These are phyloP conservation scores for Mycena galopus DNA, from an alignment of 768 basidiomycete species.

Conservation along the genomic window DNA sequence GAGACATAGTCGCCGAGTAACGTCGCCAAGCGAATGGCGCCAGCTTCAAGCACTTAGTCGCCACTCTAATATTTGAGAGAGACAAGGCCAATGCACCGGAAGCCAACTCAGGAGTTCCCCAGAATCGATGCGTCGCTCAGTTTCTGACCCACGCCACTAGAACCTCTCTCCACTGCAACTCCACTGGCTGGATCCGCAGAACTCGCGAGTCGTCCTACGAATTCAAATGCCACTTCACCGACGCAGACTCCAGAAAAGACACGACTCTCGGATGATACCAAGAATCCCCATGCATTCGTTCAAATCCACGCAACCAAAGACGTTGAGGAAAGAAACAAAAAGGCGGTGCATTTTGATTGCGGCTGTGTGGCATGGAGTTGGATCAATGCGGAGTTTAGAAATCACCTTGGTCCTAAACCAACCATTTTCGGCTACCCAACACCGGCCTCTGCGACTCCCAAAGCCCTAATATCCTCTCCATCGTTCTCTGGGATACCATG, in stretches of 20 bases:
- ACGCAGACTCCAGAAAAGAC: no score
- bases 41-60: not conserved
- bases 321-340: not conserved
- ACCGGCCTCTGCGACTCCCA: conserved; percentile 9
- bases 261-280: no score
- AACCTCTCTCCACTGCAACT: no score
- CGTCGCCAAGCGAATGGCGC: no score
- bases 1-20: not conserved
- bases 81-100: no score
- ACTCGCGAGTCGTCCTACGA: no score
- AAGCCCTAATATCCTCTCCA: not conserved
- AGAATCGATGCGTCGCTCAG: no score
- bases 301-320: not conserved
- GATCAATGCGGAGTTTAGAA: conserved; percentile 18
- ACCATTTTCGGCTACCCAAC: conserved; percentile 16
- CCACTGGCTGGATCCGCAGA: no score
- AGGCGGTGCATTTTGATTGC: conserved; percentile 16
- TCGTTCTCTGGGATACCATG: conserved; percentile 4
- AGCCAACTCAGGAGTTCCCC: no score
- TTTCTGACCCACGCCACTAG: no score
- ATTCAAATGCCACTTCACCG: no score
- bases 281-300: not conserved
- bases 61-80: not conserved
- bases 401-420: conserved; percentile 5
- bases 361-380: not conserved